Evolutionary conservation across 768 basidiomycete genomes (phyloP), one percentile per base, ranked within the genome.

Genomic region (Leccinum subtestaceum): DNA sequence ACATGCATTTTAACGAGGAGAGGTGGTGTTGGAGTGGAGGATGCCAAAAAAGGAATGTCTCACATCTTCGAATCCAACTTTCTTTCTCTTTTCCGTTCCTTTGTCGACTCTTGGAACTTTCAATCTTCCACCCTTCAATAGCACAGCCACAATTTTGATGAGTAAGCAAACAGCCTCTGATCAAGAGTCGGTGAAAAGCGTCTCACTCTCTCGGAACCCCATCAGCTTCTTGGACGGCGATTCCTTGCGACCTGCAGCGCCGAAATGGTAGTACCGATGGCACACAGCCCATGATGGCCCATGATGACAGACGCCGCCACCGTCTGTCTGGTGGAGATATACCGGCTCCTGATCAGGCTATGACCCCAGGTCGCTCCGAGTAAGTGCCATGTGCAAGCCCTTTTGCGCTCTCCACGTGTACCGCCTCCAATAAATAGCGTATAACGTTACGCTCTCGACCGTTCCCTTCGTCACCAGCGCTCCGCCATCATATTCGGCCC

Each of bases 41-140:
- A 63, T 74, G 63, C 72, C 73, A 63, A 73, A 73, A 69, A 73
- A 73, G 71, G 71, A 72, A 72, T 72, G 67, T 73, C 65, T 70
- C 71, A 70, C 65, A 60, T 66, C 65, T 52, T 27, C 59, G 2
- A 10, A n/a, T 9, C 17, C 4, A n/a, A 8, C 17, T 1, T 43
- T 10, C 32, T 67, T 69, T 60, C 62, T 58, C 60, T 53, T 59
- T 43, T 58, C 54, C 61, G 60, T 52, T n/a, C 6, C 59, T 61
- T 62, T 61, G 58, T 67, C 55, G 60, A 62, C 69, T 62, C 69
- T 62, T 58, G 68, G 68, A 70, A 70, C 60, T 61, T 67, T 55
- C 60, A 56, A 60, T 31, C 27, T 52, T 23, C 29, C 55, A n/a
- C 6, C 38, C 23, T 32, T 29, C 48, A 3, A 27, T 21, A 17